These are phyloP conservation scores for Metschnikowia kofuensis DNA, from an alignment of 805 yeast species.

Conservation along the genomic window DNA sequence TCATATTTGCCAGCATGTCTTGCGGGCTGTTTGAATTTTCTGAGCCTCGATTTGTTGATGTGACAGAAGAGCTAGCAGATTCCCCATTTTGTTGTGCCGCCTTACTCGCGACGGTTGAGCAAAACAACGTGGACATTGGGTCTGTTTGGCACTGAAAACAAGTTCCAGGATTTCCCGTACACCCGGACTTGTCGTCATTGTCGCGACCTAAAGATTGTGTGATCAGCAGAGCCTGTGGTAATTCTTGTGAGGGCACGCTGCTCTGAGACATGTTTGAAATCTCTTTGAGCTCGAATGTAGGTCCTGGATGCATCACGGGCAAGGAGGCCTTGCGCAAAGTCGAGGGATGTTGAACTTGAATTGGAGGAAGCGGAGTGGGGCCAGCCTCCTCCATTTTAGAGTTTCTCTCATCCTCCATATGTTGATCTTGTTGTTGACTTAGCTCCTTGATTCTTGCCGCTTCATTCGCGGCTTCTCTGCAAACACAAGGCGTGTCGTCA, in stretches of 20 bases:
- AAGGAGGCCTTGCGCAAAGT: slow-evolving; percentile 33
- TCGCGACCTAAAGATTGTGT: not conserved
- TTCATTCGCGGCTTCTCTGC: slow-evolving; percentile 71
- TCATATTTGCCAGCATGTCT: not conserved
- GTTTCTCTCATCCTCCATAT: slow-evolving; percentile 12
- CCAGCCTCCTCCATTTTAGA: slow-evolving; percentile 30
- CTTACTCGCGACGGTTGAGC: slow-evolving; percentile 75
- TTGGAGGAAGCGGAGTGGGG: slow-evolving; percentile 42
- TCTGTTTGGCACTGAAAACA: slow-evolving; percentile 80
- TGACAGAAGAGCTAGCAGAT: not conserved
- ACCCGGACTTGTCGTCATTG: slow-evolving; percentile 38
- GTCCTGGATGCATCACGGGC: slow-evolving; percentile 66
- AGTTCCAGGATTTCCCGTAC: slow-evolving; percentile 87
- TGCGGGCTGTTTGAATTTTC: slow-evolving; percentile 4
- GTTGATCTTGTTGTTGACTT: slow-evolving; percentile 14
- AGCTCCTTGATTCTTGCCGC: slow-evolving; percentile 38
- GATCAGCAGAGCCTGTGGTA: no score
- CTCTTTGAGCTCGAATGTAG: slow-evolving; percentile 50
- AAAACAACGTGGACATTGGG: slow-evolving; percentile 85
- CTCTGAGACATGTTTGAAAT: slow-evolving; percentile 40
- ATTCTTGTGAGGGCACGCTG: slow-evolving; percentile 27
- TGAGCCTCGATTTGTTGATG: slow-evolving; percentile 3
- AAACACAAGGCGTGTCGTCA: slow-evolving; percentile 88
- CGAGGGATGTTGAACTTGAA: slow-evolving; percentile 25
- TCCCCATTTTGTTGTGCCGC: slow-evolving; percentile 23